A percentile compares a stretch with the other conserved stretches of the same genome.
These are phyloP conservation scores for Flaveria ramosissima DNA, from an alignment of 129 eudicot genomes.

Conservation along the genomic window DNA sequence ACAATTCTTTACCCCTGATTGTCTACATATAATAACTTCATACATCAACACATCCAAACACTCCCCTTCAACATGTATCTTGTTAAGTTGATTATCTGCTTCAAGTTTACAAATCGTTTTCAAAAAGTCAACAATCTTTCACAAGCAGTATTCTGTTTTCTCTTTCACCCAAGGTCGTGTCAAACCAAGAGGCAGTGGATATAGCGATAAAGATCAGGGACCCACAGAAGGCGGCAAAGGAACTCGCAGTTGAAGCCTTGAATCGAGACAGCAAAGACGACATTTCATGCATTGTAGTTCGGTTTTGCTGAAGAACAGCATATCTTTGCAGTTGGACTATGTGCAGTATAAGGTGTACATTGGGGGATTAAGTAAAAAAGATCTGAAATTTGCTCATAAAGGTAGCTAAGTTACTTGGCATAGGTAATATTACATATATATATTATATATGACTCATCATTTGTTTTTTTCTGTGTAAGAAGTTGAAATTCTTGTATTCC, in stretches of 20 bases:
- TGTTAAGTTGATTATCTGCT: neutral
- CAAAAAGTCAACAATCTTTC: neutral
- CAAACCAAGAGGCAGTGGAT: conserved; percentile 83
- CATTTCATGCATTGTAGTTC: conserved; percentile 83
- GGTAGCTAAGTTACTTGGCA: conserved; percentile 34
- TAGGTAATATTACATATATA: conserved; percentile 22
- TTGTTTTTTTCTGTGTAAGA: conserved; percentile 38
- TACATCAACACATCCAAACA: too few species aligned
- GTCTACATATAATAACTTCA: too few species aligned
- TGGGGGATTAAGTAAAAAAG: conserved; percentile 35
- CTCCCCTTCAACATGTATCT: too few species aligned
- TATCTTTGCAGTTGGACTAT: conserved; percentile 20
- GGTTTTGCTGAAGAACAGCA: conserved; percentile 49
- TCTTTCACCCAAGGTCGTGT: conserved; percentile 60
- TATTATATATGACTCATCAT: conserved; percentile 30
- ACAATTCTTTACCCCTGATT: too few species aligned
- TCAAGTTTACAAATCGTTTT: neutral
- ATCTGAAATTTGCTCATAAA: conserved; percentile 35
- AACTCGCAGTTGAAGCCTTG: conserved; percentile 67
- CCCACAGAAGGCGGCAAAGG: conserved; percentile 83
- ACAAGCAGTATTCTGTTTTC: neutral
- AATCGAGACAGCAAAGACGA: conserved; percentile 77
- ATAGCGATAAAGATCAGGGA: conserved; percentile 60
- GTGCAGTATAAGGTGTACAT: conserved; percentile 56
- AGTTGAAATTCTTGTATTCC: conserved; percentile 39